phyloP scores from a whole-genome alignment of 2,329 filamentous ascomycete species.

The Aspergillus hortae region DNA sequence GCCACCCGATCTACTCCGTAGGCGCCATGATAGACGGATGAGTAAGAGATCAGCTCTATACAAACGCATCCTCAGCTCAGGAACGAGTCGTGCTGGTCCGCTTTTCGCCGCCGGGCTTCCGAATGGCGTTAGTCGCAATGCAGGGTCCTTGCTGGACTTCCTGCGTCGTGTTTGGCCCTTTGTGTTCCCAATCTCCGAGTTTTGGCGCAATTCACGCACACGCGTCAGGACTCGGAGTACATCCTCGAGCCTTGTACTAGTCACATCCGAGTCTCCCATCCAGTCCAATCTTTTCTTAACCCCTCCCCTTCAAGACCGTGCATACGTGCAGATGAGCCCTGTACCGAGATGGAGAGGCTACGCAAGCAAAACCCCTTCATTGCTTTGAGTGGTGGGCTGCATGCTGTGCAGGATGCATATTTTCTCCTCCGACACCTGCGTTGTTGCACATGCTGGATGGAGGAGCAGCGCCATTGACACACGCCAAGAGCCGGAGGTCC shows the following conservation, averaged over 20 bases:
- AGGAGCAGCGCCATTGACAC: constrained; percentile 24
- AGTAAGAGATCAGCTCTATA: neutral
- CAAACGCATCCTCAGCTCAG: neutral
- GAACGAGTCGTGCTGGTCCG: neutral
- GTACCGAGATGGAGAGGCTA: no score
- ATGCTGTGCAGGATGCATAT: neutral
- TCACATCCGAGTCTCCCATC: no score
- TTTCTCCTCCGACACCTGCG: constrained; percentile 3
- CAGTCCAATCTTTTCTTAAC: no score
- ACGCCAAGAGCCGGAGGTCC: constrained; percentile 19
- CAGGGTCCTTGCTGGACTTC: neutral
- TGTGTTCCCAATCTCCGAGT: neutral
- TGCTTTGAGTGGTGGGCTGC: neutral
- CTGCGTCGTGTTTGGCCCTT: no score
- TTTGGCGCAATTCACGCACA: no score
- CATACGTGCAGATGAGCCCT: no score
- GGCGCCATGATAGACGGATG: neutral
- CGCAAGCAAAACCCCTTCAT: no score
- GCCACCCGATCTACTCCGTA: neutral
- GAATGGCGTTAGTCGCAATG: constrained; percentile 4
- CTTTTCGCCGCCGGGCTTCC: neutral
- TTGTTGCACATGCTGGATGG: neutral
- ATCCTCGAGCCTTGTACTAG: no score
- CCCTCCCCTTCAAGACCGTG: no score
- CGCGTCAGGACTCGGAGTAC: no score